These are phyloP conservation scores for Coemansia sp. DNA, from an alignment of 192 early-diverging fungal species.

Conservation along the genomic window DNA sequence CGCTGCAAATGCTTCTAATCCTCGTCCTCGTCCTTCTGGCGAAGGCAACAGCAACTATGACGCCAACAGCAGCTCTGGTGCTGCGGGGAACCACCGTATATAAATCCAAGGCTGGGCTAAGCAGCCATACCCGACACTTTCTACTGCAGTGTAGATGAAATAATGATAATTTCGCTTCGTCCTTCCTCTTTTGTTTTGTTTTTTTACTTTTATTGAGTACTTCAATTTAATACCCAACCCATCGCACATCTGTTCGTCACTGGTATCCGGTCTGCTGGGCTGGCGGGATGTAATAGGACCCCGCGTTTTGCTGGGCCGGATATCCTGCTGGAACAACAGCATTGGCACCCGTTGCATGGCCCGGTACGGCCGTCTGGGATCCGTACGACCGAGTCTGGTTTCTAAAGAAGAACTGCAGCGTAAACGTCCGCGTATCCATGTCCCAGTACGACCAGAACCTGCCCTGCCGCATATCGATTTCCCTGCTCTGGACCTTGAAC, in stretches of 20 bases:
- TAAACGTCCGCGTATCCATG: slow-evolving; percentile 80
- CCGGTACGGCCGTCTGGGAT: not conserved
- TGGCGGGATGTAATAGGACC: not conserved
- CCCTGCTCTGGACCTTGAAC: slow-evolving; percentile 91
- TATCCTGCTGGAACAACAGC: slow-evolving; percentile 7
- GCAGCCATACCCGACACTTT: not conserved
- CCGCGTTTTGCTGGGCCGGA: not conserved
- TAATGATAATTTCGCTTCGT: not conserved
- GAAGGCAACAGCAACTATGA: not conserved
- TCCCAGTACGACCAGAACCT: slow-evolving; percentile 96
- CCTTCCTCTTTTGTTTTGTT: not conserved
- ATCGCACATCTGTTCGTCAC: not conserved
- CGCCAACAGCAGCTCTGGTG: not conserved
- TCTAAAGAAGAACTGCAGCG: slow-evolving; percentile 85
- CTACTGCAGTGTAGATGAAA: not conserved
- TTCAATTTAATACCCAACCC: not conserved
- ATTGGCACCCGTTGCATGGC: slow-evolving; percentile 25
- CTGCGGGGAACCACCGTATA: not conserved
- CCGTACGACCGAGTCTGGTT: slow-evolving; percentile 18
- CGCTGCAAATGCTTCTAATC: not conserved
- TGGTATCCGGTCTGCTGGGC: not conserved
- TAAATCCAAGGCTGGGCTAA: not conserved
- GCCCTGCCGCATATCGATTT: slow-evolving; percentile 85
- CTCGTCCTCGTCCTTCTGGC: not conserved
- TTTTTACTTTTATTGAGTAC: not conserved